Conservation (phyloP, 2,329 filamentous ascomycete genomes). For the Allantophomopsis cytisporea region DNA sequence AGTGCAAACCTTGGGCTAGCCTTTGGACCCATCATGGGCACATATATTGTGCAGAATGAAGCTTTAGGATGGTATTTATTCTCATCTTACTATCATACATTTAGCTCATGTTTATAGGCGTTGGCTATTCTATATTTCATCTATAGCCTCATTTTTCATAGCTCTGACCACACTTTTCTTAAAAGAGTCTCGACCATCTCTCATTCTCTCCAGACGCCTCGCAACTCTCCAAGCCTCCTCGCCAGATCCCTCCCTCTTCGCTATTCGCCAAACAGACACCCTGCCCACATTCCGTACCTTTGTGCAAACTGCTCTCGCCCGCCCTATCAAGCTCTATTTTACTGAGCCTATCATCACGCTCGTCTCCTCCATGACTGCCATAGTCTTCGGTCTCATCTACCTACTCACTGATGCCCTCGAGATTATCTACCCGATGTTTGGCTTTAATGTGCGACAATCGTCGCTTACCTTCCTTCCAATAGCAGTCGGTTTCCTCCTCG, state of each 20-base stretch:
- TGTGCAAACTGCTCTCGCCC: constrained; percentile 21
- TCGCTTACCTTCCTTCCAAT: constrained; percentile 26
- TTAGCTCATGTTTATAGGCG: constrained; percentile 16
- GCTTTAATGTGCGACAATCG: constrained; percentile 18
- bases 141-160: constrained; percentile 21
- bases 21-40: constrained; percentile 28
- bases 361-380: constrained; percentile 26
- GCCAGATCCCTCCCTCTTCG: constrained; percentile 11
- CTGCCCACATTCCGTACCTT: constrained; percentile 22
- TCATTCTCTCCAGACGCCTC: constrained; percentile 23
- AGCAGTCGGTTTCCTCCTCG: constrained; percentile 23
- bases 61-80: constrained; percentile 21
- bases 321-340: constrained; percentile 27
- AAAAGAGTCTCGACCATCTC: constrained; percentile 28
- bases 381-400: constrained; percentile 31
- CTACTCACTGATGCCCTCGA: constrained; percentile 29
- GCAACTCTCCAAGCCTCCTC: constrained; percentile 12
- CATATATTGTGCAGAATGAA: constrained; percentile 20
- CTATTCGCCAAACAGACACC: constrained; percentile 22
- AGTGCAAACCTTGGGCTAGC: constrained; percentile 27
- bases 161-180: constrained; percentile 22
- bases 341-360: constrained; percentile 31
- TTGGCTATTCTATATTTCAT: constrained; percentile 29
- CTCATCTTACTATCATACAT: neutral
- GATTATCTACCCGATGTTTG: constrained; percentile 22